Evolutionary conservation across 2,329 filamentous ascomycete species (phyloP).

Genomic region (Verticillium nubilum): DNA sequence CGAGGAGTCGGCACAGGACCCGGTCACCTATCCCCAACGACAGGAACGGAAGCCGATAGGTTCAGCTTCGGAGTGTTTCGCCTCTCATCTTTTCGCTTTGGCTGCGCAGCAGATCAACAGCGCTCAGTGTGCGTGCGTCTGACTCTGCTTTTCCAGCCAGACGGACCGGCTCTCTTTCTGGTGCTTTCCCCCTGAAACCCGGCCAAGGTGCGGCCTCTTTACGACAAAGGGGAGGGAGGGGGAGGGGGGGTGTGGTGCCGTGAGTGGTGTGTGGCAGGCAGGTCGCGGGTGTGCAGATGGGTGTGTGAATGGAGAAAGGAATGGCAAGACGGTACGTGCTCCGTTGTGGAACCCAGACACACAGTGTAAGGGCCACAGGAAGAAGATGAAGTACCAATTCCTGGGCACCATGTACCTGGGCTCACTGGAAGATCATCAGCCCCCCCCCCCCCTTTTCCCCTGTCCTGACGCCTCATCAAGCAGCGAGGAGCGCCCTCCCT

Average conservation of each 20-base stretch:
- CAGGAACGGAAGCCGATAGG: background rate
- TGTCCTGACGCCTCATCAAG: background rate
- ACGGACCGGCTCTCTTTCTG: background rate
- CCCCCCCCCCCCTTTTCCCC: too few relatives aligned
- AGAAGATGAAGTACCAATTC: background rate
- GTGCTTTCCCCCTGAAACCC: background rate
- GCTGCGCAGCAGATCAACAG: background rate
- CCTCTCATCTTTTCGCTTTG: background rate
- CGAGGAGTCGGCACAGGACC: background rate
- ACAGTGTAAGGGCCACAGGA: background rate
- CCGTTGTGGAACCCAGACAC: conserved; percentile 1
- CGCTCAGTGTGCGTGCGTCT: background rate
- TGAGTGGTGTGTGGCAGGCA: background rate
- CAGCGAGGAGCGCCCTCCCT: background rate
- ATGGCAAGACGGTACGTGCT: conserved; percentile 3
- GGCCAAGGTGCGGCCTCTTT: background rate
- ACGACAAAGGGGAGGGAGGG: background rate
- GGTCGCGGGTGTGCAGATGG: background rate
- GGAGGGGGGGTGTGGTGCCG: background rate
- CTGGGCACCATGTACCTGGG: background rate
- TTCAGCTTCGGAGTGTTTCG: background rate
- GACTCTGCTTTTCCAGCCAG: background rate
- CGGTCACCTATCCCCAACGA: background rate
- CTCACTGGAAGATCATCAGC: background rate
- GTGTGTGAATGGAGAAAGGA: background rate